phyloP scores from a whole-genome alignment of 1,284 basidiomycete species.

The Chalciporus sp. region DNA sequence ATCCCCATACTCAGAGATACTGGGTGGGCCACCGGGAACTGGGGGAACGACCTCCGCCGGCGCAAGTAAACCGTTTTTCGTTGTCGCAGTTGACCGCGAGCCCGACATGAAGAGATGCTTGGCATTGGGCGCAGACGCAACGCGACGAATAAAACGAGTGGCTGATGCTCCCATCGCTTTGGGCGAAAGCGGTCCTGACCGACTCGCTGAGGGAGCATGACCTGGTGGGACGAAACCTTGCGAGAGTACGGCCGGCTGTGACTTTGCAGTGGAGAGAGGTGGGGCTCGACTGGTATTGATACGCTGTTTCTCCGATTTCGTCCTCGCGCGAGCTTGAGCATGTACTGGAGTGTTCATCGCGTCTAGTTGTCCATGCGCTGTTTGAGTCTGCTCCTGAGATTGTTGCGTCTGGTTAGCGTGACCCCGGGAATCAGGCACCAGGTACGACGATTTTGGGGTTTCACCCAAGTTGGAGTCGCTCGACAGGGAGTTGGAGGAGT shows the following conservation, averaged over 20 bases:
- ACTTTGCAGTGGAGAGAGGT: conserved; percentile 26
- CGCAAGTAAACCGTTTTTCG: conserved; percentile 79
- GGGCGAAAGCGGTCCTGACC: conserved; percentile 53
- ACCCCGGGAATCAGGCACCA: conserved; percentile 36
- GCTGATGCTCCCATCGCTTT: conserved; percentile 70
- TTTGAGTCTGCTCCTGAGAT: conserved; percentile 10
- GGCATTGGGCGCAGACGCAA: conserved; percentile 95
- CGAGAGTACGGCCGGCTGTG: conserved; percentile 38
- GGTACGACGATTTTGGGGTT: conserved; percentile 36
- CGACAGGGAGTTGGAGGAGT: conserved; percentile 70
- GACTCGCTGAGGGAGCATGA: conserved; percentile 36
- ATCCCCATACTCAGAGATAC: conserved; percentile 57
- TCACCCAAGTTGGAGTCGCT: conserved; percentile 56
- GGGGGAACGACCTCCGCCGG: conserved; percentile 60
- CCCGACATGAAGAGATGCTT: conserved; percentile 81
- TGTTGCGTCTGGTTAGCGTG: conserved; percentile 36
- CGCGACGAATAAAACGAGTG: conserved; percentile 87
- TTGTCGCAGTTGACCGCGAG: conserved; percentile 54
- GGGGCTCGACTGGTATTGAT: conserved; percentile 19
- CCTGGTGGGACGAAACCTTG: conserved; percentile 39
- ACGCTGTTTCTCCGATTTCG: conserved; percentile 63
- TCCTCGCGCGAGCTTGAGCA: conserved; percentile 44
- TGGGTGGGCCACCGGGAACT: conserved; percentile 46
- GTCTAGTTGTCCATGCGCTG: conserved; percentile 39
- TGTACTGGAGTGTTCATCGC: conserved; percentile 31